phyloP scores from a whole-genome alignment of 345 rosid genomes.

The Salix viminalis region DNA sequence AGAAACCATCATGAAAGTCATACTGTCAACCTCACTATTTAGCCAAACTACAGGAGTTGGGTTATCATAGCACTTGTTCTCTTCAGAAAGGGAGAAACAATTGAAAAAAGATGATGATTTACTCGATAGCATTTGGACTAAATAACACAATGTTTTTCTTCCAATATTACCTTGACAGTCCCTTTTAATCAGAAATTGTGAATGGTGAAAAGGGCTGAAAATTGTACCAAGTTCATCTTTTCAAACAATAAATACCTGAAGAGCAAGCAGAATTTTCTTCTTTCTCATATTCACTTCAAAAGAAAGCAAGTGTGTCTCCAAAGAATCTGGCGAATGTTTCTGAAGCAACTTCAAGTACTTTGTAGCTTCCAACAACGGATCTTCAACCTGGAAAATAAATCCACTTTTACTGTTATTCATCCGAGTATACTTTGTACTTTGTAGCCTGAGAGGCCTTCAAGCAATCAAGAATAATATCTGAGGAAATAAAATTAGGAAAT shows the following conservation, averaged over 20 bases:
- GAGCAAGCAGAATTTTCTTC: conserved; percentile 81
- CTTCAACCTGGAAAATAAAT: conserved; percentile 58
- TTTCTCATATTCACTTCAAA: conserved; percentile 95
- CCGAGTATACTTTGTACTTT: not conserved
- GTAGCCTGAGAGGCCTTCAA: not conserved
- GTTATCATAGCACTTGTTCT: not conserved
- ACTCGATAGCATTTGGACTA: not conserved
- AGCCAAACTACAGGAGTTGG: not conserved
- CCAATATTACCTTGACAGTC: not conserved
- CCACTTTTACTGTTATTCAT: conserved; percentile 10
- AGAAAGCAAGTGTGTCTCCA: conserved; percentile 92
- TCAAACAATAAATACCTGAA: conserved; percentile 54
- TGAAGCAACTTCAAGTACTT: conserved; percentile 93
- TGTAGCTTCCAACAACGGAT: conserved; percentile 83
- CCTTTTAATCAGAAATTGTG: not conserved
- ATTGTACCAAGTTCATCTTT: not conserved
- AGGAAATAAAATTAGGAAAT: not conserved
- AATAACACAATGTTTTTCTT: not conserved
- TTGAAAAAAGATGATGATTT: not conserved
- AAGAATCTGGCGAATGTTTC: conserved; percentile 68
- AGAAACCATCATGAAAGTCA: not conserved
- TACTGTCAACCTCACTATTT: not conserved
- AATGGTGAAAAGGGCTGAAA: not conserved
- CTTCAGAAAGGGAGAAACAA: not conserved
- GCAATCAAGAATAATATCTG: not conserved